phyloP scores from a whole-genome alignment of 768 basidiomycete genomes.

The Udeniomyces megalosporus region DNA sequence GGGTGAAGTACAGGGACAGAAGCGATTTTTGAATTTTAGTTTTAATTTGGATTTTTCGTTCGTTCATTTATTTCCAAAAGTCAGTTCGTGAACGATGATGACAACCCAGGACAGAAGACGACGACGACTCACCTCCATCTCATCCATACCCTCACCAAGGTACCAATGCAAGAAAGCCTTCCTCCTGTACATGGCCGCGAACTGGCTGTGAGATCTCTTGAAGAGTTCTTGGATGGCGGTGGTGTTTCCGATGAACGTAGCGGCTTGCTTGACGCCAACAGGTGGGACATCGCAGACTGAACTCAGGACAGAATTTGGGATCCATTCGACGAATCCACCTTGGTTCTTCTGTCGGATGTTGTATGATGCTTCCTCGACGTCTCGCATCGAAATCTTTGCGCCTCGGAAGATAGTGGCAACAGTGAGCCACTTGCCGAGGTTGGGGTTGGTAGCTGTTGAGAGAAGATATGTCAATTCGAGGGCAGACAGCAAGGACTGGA shows the following conservation, averaged over 20 bases:
- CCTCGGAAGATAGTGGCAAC: constrained; percentile 90
- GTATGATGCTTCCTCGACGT: constrained; percentile 58
- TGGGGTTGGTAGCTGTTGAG: constrained; percentile 30
- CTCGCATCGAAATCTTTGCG: constrained; percentile 60
- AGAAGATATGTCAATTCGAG: not conserved
- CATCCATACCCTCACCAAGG: constrained; percentile 96
- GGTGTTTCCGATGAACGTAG: constrained; percentile 89
- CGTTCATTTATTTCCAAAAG: no score
- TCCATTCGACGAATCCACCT: constrained; percentile 13
- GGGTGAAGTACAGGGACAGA: not conserved
- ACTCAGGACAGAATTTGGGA: constrained; percentile 13
- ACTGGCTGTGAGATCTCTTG: constrained; percentile 95
- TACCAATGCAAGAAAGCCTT: constrained; percentile 94
- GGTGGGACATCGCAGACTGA: constrained; percentile 48
- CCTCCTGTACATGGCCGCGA: constrained; percentile 56
- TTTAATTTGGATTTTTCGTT: no score
- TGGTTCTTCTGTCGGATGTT: constrained; percentile 46
- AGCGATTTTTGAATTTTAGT: no score
- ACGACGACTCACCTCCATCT: constrained; percentile 18
- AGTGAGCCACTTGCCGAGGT: constrained; percentile 61
- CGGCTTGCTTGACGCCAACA: constrained; percentile 69
- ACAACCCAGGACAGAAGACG: no score
- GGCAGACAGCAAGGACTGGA: no score
- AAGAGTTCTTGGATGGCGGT: constrained; percentile 95
- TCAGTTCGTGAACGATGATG: no score